Conservation (phyloP, 768 basidiomycete species). For the Epithele typhae region DNA sequence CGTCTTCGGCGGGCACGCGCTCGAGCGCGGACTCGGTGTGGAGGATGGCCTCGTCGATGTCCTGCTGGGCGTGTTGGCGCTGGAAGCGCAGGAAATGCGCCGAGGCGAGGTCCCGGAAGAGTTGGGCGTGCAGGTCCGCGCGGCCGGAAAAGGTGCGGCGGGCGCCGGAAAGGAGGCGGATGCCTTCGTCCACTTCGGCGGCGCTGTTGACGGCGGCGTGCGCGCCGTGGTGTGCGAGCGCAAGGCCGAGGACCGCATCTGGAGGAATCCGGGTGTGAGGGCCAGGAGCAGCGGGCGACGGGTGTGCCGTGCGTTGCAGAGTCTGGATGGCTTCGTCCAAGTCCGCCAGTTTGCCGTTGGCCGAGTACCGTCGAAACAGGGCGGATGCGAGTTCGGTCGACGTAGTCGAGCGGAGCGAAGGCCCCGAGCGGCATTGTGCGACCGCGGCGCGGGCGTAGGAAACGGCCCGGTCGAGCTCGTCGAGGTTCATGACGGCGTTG, state of each 20-base stretch:
- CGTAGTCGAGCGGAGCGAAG: background rate
- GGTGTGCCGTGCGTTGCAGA: no score
- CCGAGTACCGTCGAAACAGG: no score
- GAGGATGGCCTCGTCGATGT: constrained; percentile 1
- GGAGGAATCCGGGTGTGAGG: no score
- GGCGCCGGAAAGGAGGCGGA: no score
- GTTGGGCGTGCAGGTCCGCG: background rate
- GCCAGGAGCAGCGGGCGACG: no score
- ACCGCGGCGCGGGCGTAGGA: background rate
- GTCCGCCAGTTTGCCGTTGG: no score
- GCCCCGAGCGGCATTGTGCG: background rate
- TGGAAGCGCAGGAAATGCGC: constrained; percentile 2
- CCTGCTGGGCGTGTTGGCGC: background rate
- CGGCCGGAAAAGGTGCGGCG: background rate
- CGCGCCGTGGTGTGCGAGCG: no score
- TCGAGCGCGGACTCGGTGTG: background rate
- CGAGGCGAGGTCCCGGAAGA: background rate
- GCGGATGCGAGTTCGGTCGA: background rate
- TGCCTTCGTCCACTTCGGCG: no score
- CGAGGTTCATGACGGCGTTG: background rate
- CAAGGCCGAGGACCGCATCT: no score
- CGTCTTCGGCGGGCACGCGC: background rate
- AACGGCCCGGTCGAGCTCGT: constrained; percentile 1
- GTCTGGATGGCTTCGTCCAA: no score
- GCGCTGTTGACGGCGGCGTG: no score